A percentile compares a stretch with the other conserved stretches of the same genome.
Evolutionary conservation across 495 filamentous ascomycete genomes (phyloP).

Genomic region (Penicillium antarcticum): DNA sequence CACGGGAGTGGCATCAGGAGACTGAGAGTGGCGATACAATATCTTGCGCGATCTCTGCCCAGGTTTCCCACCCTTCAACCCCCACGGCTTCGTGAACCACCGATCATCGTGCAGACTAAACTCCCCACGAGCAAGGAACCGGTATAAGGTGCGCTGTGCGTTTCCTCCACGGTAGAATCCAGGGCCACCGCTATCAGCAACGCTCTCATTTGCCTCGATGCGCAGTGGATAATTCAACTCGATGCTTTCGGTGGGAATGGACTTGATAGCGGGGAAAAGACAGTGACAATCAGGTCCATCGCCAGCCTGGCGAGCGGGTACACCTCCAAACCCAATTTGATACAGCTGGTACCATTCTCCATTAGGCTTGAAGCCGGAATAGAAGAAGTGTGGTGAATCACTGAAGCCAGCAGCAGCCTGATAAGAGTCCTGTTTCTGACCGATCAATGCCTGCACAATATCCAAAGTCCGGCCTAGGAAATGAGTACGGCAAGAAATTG

Average conservation of each 20-base stretch:
- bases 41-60: constrained; percentile 41
- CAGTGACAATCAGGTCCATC: constrained; percentile 52
- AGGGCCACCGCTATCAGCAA: constrained; percentile 46
- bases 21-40: constrained; percentile 36
- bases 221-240: constrained; percentile 49
- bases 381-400: constrained; percentile 51
- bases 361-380: constrained; percentile 46
- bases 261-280: constrained; percentile 51
- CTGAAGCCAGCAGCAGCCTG: constrained; percentile 49
- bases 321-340: constrained; percentile 50
- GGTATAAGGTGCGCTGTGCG: constrained; percentile 45
- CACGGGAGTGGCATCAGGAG: constrained; percentile 23
- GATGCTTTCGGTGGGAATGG: constrained; percentile 48
- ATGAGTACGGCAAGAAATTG: constrained; percentile 48
- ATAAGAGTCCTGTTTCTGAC: constrained; percentile 43
- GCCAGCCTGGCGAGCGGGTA: constrained; percentile 45
- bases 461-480: constrained; percentile 45
- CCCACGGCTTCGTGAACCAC: constrained; percentile 53
- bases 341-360: constrained; percentile 52
- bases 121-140: constrained; percentile 43
- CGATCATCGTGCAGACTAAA: constrained; percentile 50
- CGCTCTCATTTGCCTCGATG: constrained; percentile 47
- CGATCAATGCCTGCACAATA: constrained; percentile 48
- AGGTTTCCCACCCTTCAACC: constrained; percentile 44
- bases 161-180: constrained; percentile 48